Evolutionary conservation across 768 basidiomycete genomes (phyloP).

Genomic region (Tephrocybe sp.): DNA sequence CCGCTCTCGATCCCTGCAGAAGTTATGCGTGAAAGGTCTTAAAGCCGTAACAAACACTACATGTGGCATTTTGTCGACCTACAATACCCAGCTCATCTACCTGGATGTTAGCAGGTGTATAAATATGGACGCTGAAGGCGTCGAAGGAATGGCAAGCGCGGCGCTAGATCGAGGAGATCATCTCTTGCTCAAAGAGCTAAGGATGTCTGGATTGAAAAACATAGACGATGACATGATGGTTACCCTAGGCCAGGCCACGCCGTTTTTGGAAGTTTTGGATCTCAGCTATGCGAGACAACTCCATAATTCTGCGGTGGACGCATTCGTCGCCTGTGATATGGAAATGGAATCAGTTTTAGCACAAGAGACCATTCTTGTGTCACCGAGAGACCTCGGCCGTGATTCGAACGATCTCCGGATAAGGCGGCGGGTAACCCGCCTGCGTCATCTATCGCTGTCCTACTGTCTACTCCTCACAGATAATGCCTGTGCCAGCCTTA

Average conservation of each 20-base stretch:
- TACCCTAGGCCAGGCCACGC: constrained; percentile 66
- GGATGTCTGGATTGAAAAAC: constrained; percentile 66
- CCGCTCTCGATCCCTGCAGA: constrained; percentile 58
- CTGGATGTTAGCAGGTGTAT: constrained; percentile 75
- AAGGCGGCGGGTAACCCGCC: constrained; percentile 61
- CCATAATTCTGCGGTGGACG: constrained; percentile 75
- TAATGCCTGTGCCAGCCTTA: constrained; percentile 70
- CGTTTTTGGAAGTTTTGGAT: constrained; percentile 77
- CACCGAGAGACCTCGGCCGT: constrained; percentile 65
- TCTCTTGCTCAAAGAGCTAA: constrained; percentile 60
- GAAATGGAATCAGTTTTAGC: constrained; percentile 35
- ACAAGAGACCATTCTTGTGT: constrained; percentile 49
- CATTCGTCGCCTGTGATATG: constrained; percentile 59
- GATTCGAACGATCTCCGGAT: constrained; percentile 51
- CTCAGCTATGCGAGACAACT: constrained; percentile 71
- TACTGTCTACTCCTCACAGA: constrained; percentile 73
- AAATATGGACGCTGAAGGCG: constrained; percentile 66
- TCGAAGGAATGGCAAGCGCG: constrained; percentile 46
- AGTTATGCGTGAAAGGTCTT: constrained; percentile 68
- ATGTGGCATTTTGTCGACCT: constrained; percentile 62
- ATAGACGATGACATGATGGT: constrained; percentile 61
- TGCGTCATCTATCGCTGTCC: constrained; percentile 77
- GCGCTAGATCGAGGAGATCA: constrained; percentile 45
- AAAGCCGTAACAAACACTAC: constrained; percentile 71
- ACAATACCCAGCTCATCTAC: constrained; percentile 53